A percentile compares a stretch with the other conserved stretches of the same genome.
Conservation (phyloP, 2,329 filamentous ascomycete genomes). For the Lachnellula cervina region DNA sequence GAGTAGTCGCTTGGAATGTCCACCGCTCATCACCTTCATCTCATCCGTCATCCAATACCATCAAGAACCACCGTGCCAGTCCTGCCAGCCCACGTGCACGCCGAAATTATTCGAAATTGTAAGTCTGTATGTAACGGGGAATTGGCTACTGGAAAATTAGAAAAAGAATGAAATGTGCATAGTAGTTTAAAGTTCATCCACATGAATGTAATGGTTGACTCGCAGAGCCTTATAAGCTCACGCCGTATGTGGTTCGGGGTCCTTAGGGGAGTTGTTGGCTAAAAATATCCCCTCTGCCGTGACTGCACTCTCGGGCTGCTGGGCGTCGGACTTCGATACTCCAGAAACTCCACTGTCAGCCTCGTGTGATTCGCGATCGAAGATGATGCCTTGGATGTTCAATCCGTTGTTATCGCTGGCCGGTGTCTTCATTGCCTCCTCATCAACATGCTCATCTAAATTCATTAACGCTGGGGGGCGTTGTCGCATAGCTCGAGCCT, state of each 20-base stretch:
- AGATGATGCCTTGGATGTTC: slow-evolving; percentile 32
- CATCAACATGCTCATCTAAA: slow-evolving; percentile 43
- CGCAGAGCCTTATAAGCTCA: slow-evolving; percentile 6
- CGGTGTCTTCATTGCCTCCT: slow-evolving; percentile 27
- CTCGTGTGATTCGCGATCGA: slow-evolving; percentile 27
- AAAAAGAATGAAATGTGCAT: slow-evolving; percentile 16
- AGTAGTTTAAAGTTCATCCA: slow-evolving; percentile 10
- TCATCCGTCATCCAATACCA: slow-evolving; percentile 5
- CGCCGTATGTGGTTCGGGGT: slow-evolving; percentile 18
- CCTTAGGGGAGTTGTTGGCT: background rate
- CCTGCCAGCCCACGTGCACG: slow-evolving; percentile 14
- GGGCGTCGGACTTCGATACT: slow-evolving; percentile 24
- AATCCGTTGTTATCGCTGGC: slow-evolving; percentile 29
- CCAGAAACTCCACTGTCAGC: slow-evolving; percentile 32
- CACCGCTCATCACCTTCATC: slow-evolving; percentile 11
- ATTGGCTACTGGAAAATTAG: slow-evolving; percentile 9
- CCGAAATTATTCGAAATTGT: slow-evolving; percentile 10
- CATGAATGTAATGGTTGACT: slow-evolving; percentile 5
- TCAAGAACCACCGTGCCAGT: slow-evolving; percentile 6
- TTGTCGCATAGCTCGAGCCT: slow-evolving; percentile 82
- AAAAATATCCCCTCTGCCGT: background rate
- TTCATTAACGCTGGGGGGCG: slow-evolving; percentile 85
- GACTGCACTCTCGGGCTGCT: slow-evolving; percentile 14
- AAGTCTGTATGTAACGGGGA: slow-evolving; percentile 6
- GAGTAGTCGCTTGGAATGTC: slow-evolving; percentile 6